Percentiles rank a stretch among this genome's conserved stretches.
Evolutionary conservation across 495 filamentous ascomycete genomes (phyloP).

Genomic region (Tuber borchii): DNA sequence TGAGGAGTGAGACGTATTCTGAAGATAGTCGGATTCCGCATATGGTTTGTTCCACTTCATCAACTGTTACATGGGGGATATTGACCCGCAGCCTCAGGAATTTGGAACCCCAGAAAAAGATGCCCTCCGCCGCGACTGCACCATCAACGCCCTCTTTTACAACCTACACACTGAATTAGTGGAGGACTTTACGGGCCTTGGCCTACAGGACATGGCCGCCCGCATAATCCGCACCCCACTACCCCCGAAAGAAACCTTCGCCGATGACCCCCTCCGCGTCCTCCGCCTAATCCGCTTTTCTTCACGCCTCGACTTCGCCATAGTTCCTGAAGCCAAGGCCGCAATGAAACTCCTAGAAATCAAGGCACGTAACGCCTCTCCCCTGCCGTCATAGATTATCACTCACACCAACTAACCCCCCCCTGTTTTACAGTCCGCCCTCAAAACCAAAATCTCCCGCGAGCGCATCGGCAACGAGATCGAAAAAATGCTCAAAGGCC

Average conservation of each 20-base stretch:
- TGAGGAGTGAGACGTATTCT: slow-evolving; percentile 83
- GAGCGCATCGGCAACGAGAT: slow-evolving; percentile 79
- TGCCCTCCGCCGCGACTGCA: slow-evolving; percentile 82
- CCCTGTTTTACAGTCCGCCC: slow-evolving; percentile 49
- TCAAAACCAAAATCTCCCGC: slow-evolving; percentile 85
- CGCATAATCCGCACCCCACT: slow-evolving; percentile 77
- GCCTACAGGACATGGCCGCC: slow-evolving; percentile 64
- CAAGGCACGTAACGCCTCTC: slow-evolving; percentile 9
- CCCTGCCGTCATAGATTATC: slow-evolving; percentile 1
- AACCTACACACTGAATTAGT: slow-evolving; percentile 70
- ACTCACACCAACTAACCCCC: slow-evolving; percentile 10
- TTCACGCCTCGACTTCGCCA: slow-evolving; percentile 69
- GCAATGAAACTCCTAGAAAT: slow-evolving; percentile 74
- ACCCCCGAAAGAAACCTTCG: slow-evolving; percentile 85
- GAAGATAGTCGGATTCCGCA: slow-evolving; percentile 79
- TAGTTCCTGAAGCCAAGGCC: slow-evolving; percentile 58
- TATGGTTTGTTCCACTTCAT: slow-evolving; percentile 47
- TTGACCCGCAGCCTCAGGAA: slow-evolving; percentile 45
- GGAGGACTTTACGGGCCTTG: slow-evolving; percentile 75
- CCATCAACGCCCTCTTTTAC: slow-evolving; percentile 93
- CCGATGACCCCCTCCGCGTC: slow-evolving; percentile 88
- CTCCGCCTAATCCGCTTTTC: slow-evolving; percentile 85
- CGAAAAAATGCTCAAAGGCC: slow-evolving; percentile 81
- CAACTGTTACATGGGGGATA: not conserved
- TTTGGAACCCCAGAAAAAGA: slow-evolving; percentile 90